These are phyloP conservation scores for Aureobasidium mangrovei DNA, from an alignment of 2,329 filamentous ascomycete species.

Conservation along the genomic window DNA sequence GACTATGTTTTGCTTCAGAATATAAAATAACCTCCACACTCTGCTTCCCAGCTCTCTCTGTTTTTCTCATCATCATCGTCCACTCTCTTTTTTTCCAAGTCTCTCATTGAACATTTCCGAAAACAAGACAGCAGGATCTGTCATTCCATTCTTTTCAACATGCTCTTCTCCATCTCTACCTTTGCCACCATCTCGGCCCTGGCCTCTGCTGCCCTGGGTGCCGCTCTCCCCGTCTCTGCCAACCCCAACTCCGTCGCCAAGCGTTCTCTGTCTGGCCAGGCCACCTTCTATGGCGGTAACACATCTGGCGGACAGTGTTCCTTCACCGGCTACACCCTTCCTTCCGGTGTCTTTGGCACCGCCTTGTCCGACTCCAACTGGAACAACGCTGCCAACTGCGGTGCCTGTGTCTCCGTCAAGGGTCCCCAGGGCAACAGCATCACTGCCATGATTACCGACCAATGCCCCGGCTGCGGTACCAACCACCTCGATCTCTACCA, in stretches of 20 bases:
- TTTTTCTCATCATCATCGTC: not conserved
- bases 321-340: slow-evolving; percentile 55
- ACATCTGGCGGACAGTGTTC: slow-evolving; percentile 46
- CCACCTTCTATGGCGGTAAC: slow-evolving; percentile 24
- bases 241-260: slow-evolving; percentile 3
- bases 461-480: slow-evolving; percentile 47
- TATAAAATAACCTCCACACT: slow-evolving; percentile 8
- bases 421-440: slow-evolving; percentile 46
- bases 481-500: slow-evolving; percentile 51
- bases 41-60: not conserved
- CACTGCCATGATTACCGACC: slow-evolving; percentile 55
- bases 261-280: slow-evolving; percentile 18
- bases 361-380: slow-evolving; percentile 53
- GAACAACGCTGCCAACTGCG: slow-evolving; percentile 49
- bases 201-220: slow-evolving; percentile 15
- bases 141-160: slow-evolving; percentile 15
- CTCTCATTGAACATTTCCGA: not conserved
- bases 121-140: slow-evolving; percentile 15
- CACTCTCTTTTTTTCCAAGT: not conserved
- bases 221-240: slow-evolving; percentile 13
- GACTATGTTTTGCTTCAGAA: not conserved
- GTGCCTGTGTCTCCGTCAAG: slow-evolving; percentile 52
- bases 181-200: slow-evolving; percentile 16
- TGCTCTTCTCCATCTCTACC: slow-evolving; percentile 17
- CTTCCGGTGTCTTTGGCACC: slow-evolving; percentile 50